Evolutionary conservation across 1,284 basidiomycete genomes (phyloP).

Genomic region (Trametes hirsuta): DNA sequence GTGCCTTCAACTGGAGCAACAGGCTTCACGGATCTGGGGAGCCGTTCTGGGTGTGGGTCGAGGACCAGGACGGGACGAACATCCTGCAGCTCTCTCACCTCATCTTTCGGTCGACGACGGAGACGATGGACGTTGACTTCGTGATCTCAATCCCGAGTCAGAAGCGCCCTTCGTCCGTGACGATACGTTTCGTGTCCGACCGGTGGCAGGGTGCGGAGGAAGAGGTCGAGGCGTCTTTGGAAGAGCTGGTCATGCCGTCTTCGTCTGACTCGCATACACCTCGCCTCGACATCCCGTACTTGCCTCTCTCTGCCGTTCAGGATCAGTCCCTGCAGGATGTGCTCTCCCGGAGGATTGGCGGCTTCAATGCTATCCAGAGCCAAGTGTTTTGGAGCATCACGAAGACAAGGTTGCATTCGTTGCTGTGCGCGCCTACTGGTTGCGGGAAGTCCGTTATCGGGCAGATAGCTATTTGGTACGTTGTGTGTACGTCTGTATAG

Average conservation of each 20-base stretch:
- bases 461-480: conserved; percentile 70
- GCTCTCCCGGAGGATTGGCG: conserved; percentile 50
- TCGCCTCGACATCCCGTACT: conserved; percentile 82
- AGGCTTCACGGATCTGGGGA: conserved; percentile 80
- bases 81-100: conserved; percentile 87
- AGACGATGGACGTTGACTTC: conserved; percentile 73
- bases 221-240: conserved; percentile 66
- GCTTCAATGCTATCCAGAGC: conserved; percentile 88
- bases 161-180: conserved; percentile 60
- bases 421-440: conserved; percentile 84
- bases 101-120: conserved; percentile 69
- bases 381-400: conserved; percentile 88
- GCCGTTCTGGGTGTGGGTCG: conserved; percentile 96
- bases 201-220: conserved; percentile 94
- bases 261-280: conserved; percentile 66
- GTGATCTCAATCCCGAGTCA: conserved; percentile 73
- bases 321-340: conserved; percentile 51
- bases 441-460: conserved; percentile 84
- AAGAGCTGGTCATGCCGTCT: conserved; percentile 77
- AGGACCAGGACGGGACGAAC: conserved; percentile 78
- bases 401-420: conserved; percentile 70
- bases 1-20: conserved; percentile 84
- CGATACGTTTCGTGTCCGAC: conserved; percentile 86
- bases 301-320: conserved; percentile 59
- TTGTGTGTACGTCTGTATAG: conserved; percentile 22